Conservation (phyloP, 371 early-diverging fungal genomes). For the Massospora cicadina region DNA sequence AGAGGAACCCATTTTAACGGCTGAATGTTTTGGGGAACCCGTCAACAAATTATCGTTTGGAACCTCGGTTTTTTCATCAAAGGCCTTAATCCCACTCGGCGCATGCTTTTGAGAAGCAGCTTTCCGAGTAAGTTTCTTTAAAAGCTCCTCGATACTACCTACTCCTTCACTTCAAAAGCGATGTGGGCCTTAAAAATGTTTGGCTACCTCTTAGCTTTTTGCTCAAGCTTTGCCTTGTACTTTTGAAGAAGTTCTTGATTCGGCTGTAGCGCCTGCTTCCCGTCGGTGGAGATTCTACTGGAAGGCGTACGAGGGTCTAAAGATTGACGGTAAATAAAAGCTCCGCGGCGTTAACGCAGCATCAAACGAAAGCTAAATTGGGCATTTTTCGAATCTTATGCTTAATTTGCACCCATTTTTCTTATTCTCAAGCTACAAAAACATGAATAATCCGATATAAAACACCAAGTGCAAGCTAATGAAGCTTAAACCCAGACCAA, state of each 20-base stretch:
- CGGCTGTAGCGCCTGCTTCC: background rate
- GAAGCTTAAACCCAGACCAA: no score
- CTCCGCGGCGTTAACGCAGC: no score
- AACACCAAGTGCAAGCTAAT: no score
- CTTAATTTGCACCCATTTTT: no score
- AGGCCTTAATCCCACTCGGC: conserved; percentile 12
- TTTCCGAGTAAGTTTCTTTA: background rate
- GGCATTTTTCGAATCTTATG: no score
- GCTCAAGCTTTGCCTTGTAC: conserved; percentile 47
- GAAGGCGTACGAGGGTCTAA: no score
- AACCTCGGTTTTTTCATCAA: background rate
- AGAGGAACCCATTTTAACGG: background rate
- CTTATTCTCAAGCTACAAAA: no score
- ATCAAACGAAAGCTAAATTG: no score
- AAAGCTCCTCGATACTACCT: conserved; percentile 2
- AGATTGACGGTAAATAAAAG: no score
- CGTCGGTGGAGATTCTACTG: background rate
- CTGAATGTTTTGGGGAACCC: background rate
- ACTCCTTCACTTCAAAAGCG: conserved; percentile 8
- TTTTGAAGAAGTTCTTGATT: conserved; percentile 20
- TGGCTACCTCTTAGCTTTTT: conserved; percentile 36
- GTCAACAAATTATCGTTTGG: background rate
- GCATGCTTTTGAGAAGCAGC: background rate
- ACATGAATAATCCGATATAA: no score
- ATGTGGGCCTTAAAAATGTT: background rate